phyloP scores from a whole-genome alignment of 768 basidiomycete species.

The Tulasnella sp. region DNA sequence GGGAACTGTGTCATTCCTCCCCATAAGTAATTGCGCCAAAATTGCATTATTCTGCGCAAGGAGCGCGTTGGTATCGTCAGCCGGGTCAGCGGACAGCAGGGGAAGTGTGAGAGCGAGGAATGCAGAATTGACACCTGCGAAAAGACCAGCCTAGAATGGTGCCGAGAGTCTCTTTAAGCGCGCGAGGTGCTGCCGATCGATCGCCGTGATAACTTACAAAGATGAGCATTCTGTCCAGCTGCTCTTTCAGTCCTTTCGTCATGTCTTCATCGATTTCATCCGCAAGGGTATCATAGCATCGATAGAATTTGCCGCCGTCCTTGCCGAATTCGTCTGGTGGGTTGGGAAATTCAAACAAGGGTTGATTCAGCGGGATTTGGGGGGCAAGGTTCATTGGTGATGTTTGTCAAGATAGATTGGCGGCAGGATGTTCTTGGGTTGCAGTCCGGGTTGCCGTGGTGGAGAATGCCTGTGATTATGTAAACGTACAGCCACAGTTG shows the following conservation, averaged over 20 bases:
- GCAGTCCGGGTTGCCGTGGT: no score
- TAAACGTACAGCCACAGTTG: no score
- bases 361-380: no score
- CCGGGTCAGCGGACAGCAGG: not conserved
- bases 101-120: not conserved
- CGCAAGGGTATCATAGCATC: no score
- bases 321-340: no score
- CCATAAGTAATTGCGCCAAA: not conserved
- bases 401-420: no score
- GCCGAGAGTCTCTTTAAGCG: no score
- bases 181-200: not conserved
- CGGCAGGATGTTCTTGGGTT: no score
- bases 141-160: not conserved
- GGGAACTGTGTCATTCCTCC: not conserved
- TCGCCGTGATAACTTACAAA: not conserved
- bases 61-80: not conserved
- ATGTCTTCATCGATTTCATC: not conserved
- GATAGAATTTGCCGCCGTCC: no score
- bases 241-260: not conserved
- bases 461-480: no score
- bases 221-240: not conserved
- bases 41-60: not conserved
- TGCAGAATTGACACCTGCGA: not conserved
- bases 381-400: no score
- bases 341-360: no score